Evolutionary conservation across 2,329 filamentous ascomycete species (phyloP).

Genomic region (Penicillium sp.): DNA sequence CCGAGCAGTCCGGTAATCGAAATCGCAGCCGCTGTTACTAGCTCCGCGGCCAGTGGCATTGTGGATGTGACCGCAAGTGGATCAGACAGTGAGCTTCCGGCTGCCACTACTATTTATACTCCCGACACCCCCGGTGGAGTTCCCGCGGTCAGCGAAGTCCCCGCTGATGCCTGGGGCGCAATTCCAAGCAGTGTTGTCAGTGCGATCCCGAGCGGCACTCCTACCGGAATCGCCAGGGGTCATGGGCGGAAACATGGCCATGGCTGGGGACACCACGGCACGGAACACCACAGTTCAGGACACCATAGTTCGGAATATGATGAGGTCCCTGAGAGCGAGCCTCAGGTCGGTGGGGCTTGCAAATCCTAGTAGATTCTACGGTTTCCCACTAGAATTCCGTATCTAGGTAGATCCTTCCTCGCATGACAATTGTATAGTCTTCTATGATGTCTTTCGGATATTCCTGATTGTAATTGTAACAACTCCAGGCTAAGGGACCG

Average conservation of each 20-base stretch:
- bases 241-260: background rate
- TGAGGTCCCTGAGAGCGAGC: background rate
- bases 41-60: background rate
- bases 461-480: no score
- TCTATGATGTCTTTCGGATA: no score
- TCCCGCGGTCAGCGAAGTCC: no score
- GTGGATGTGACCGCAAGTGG: no score
- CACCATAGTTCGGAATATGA: background rate
- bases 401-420: no score
- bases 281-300: background rate
- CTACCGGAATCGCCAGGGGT: background rate
- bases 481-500: no score
- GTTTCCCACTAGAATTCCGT: background rate
- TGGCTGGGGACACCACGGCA: background rate
- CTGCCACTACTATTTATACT: no score
- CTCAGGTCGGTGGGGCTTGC: background rate
- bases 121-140: no score
- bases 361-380: background rate
- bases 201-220: background rate
- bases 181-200: background rate
- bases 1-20: background rate
- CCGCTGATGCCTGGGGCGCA: no score
- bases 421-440: no score
- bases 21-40: background rate
- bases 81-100: no score